A percentile compares a stretch with the other conserved stretches of the same genome.
Evolutionary conservation across 2,329 filamentous ascomycete genomes (phyloP).

Genomic region (Colletotrichum cordylinicola): DNA sequence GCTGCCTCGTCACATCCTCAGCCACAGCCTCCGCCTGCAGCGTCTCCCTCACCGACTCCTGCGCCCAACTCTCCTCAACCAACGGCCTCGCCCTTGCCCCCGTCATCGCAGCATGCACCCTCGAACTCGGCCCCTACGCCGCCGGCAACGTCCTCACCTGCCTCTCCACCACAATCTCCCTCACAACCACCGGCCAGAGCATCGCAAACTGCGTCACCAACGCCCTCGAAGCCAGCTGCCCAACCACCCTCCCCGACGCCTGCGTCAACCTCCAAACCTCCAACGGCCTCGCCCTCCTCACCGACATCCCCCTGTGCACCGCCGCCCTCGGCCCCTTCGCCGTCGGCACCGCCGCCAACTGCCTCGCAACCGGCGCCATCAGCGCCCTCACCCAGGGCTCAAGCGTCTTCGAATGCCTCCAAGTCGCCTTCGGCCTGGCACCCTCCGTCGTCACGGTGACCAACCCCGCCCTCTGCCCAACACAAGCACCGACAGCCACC

Average conservation of each 20-base stretch:
- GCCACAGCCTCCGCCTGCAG: neutral
- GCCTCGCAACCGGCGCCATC: neutral
- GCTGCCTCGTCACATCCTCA: neutral
- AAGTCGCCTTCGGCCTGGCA: neutral
- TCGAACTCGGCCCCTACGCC: conserved; percentile 13
- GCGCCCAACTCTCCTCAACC: neutral
- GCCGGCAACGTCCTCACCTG: conserved; percentile 9
- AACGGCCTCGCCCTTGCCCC: conserved; percentile 14
- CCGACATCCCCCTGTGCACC: neutral
- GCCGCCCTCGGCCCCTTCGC: neutral
- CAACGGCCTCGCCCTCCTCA: neutral
- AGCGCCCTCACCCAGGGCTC: neutral
- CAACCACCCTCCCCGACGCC: neutral
- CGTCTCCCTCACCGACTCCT: conserved; percentile 14
- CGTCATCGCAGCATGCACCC: conserved; percentile 13
- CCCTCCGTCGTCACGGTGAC: neutral
- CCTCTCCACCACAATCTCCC: neutral
- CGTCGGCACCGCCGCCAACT: neutral
- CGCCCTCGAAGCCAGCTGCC: neutral
- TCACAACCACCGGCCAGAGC: neutral
- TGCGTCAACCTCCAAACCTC: neutral
- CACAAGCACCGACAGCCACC: neutral
- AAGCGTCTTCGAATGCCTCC: neutral
- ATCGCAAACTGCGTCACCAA: neutral
- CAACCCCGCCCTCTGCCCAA: neutral